phyloP scores from a whole-genome alignment of 1,139 yeast genomes.

The Magnusiomyces clavatus region DNA sequence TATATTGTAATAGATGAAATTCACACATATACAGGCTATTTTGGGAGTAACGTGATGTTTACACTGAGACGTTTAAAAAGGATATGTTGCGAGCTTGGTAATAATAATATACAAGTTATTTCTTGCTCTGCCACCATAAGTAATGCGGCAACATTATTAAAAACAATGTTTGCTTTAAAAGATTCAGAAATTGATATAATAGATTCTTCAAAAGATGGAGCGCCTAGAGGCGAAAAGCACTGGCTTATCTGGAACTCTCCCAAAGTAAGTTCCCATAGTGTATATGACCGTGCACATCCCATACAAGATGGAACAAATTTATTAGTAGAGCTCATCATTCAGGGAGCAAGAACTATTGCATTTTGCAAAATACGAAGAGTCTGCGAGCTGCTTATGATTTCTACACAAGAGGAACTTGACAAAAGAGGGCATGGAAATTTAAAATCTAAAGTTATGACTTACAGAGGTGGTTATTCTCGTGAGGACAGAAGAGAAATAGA shows the following conservation, averaged over 20 bases:
- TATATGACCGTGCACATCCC: constrained; percentile 53
- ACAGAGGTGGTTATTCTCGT: constrained; percentile 90
- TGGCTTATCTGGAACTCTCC: constrained; percentile 83
- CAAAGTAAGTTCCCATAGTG: constrained; percentile 46
- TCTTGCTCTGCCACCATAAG: constrained; percentile 92
- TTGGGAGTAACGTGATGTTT: constrained; percentile 86
- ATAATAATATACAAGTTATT: constrained; percentile 49
- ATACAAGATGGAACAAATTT: constrained; percentile 71
- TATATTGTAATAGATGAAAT: constrained; percentile 80
- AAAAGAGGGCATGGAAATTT: constrained; percentile 24
- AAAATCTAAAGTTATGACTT: constrained; percentile 67
- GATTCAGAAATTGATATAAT: background rate
- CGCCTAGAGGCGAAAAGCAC: constrained; percentile 74
- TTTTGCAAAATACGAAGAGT: constrained; percentile 82
- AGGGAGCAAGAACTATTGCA: constrained; percentile 72
- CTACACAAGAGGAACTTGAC: constrained; percentile 49
- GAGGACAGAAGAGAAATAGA: constrained; percentile 82
- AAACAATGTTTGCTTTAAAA: constrained; percentile 38
- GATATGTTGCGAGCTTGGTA: constrained; percentile 48
- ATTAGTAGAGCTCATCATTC: constrained; percentile 53
- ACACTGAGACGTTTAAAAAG: constrained; percentile 73
- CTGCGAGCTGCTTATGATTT: constrained; percentile 83
- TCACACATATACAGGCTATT: constrained; percentile 81
- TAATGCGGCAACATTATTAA: constrained; percentile 47
- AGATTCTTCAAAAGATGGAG: constrained; percentile 56